phyloP scores from a whole-genome alignment of 768 basidiomycete species.

The Boletus insuetus region DNA sequence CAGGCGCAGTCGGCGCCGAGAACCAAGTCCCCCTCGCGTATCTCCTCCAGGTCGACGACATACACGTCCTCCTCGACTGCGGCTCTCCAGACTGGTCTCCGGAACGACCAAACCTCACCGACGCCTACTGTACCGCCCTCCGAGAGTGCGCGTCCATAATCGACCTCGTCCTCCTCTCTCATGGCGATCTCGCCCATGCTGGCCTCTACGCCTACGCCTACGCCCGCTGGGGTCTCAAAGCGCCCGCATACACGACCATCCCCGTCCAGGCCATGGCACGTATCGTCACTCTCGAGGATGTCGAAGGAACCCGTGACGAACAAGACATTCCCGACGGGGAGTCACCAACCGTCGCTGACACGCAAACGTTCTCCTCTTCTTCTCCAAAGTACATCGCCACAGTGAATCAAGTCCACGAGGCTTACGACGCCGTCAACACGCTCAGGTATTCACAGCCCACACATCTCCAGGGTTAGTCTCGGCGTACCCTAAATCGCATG shows the following conservation, averaged over 20 bases:
- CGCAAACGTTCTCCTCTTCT: neutral
- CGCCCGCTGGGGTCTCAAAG: slow-evolving; percentile 81
- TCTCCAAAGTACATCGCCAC: slow-evolving; percentile 65
- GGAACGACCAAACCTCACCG: slow-evolving; percentile 38
- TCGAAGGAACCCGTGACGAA: slow-evolving; percentile 76
- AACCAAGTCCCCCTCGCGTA: slow-evolving; percentile 71
- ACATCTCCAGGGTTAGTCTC: slow-evolving; percentile 78
- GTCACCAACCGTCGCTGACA: slow-evolving; percentile 17
- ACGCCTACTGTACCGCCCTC: slow-evolving; percentile 61
- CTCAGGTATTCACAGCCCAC: slow-evolving; percentile 94
- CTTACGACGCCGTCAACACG: slow-evolving; percentile 89
- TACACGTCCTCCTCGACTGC: slow-evolving; percentile 90
- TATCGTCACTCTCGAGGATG: slow-evolving; percentile 86
- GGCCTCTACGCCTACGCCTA: slow-evolving; percentile 94
- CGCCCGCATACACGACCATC: slow-evolving; percentile 90
- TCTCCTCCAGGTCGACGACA: slow-evolving; percentile 91
- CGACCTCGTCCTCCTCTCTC: slow-evolving; percentile 90
- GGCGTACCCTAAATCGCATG: neutral
- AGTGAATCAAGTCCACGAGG: slow-evolving; percentile 82
- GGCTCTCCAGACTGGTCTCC: slow-evolving; percentile 87
- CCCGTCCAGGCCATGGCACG: slow-evolving; percentile 96
- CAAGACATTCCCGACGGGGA: slow-evolving; percentile 50
- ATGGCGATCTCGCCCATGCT: slow-evolving; percentile 85
- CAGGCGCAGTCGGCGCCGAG: slow-evolving; percentile 73
- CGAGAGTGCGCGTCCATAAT: slow-evolving; percentile 70